phyloP scores from a whole-genome alignment of 139 green algal species.

The Chlorokybus atmophyticus region DNA sequence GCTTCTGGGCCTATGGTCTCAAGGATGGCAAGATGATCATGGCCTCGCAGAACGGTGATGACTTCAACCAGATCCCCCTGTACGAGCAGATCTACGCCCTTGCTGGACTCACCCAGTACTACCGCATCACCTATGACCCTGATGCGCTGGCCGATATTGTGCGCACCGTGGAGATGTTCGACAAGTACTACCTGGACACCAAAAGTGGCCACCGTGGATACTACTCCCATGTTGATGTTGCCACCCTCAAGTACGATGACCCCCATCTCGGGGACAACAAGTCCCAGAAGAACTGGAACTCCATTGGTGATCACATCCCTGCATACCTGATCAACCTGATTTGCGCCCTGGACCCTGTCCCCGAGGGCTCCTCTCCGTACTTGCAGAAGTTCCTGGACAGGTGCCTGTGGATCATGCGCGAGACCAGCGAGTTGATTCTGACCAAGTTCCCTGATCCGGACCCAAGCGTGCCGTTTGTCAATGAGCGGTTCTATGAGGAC shows the following conservation, averaged over 20 bases:
- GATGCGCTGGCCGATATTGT: background rate
- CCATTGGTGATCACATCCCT: background rate
- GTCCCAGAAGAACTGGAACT: slow-evolving; percentile 1
- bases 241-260: background rate
- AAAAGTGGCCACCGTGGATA: background rate
- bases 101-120: background rate
- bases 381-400: background rate
- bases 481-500: background rate
- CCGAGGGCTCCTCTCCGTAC: background rate
- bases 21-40: background rate
- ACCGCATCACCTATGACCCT: background rate
- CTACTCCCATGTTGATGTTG: background rate
- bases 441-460: background rate
- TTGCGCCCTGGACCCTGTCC: background rate
- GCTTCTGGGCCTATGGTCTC: background rate
- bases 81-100: slow-evolving; percentile 1
- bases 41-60: background rate
- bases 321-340: slow-evolving; percentile 1
- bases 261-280: background rate
- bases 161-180: background rate
- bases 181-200: slow-evolving; percentile 1
- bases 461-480: background rate
- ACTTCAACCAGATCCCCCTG: background rate
- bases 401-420: background rate
- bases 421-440: background rate